Evolutionary conservation across 2,329 filamentous ascomycete genomes (phyloP), one percentile per base, ranked within the genome.

Genomic region (Aspergillus luchuensis): DNA sequence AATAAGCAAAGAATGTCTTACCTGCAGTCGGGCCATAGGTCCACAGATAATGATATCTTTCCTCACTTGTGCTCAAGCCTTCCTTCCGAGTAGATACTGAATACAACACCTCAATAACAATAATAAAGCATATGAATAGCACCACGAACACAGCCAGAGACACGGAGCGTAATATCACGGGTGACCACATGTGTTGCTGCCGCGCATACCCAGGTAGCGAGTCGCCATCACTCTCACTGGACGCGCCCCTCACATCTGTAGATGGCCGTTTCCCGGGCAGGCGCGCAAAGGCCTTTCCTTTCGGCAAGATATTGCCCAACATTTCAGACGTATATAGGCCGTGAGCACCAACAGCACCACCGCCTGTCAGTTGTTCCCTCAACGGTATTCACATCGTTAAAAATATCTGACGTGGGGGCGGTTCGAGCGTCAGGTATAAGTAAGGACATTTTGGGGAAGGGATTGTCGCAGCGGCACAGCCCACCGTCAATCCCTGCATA

Each of bases 11-110:
- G 4, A 8, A 45, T n/a, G 10, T 17, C 47, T 17, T 17, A 50
- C 47, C 47, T 13, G 57, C 49, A 1, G 57, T 59, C n/a, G 57
- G 57, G 15, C 49, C 57, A 48, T 54, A 59, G 2, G 57, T 59
- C 57, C 57, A 59, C 11, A 59, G 49, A 23, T 54, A 59, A 33
- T 59, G 57, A n/a, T 48, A 43, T 7, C 17, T 49, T 19, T 47
- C 39, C 25, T 59, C 25, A 11, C 49, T 54, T 10, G 38, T 54
- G 23, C 21, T 43, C 13, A 59, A 6, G n/a, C 57, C 57, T 5
- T 59, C n/a, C 0, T 59, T 51, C 10, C 7, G 21, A 7, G 23
- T 28, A 6, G 57, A 59, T 10, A 30, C 28, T 5, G 21, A 30
- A n/a, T 59, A 59, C 2, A 59, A 33, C 6, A 59, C 57, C 8